A percentile compares a stretch with the other conserved stretches of the same genome.
phyloP scores from a whole-genome alignment of 2,329 filamentous ascomycete species.

The Colletotrichum ledebouriae region DNA sequence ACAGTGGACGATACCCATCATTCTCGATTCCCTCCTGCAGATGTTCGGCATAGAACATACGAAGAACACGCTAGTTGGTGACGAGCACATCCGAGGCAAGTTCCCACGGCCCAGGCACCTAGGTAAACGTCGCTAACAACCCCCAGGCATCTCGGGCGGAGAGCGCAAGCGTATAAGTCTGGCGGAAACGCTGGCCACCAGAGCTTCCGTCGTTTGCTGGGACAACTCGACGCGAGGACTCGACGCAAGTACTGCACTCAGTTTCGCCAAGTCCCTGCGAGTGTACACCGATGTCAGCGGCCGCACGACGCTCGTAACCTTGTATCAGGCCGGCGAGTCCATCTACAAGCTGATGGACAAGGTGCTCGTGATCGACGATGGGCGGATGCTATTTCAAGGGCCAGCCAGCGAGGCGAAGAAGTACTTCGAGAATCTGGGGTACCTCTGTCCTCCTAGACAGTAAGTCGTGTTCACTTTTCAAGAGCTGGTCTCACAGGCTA shows the following conservation, averaged over 20 bases:
- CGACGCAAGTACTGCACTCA: conserved; percentile 82
- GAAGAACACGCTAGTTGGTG: conserved; percentile 80
- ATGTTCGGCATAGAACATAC: conserved; percentile 87
- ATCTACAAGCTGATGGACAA: conserved; percentile 77
- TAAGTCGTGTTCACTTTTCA: conserved; percentile 58
- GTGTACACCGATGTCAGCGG: conserved; percentile 83
- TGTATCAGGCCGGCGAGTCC: conserved; percentile 60
- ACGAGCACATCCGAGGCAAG: conserved; percentile 75
- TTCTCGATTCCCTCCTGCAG: conserved; percentile 77
- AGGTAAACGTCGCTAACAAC: neutral
- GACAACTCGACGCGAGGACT: conserved; percentile 86
- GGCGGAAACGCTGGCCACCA: conserved; percentile 81
- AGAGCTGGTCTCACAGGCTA: too few species aligned
- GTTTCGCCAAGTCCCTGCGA: conserved; percentile 78
- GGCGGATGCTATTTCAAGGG: conserved; percentile 82
- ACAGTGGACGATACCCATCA: conserved; percentile 73
- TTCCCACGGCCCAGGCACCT: too few species aligned
- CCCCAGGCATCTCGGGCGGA: conserved; percentile 74
- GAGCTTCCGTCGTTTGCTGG: conserved; percentile 81
- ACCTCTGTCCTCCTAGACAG: conserved; percentile 61
- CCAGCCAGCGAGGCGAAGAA: conserved; percentile 73
- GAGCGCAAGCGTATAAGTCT: conserved; percentile 86
- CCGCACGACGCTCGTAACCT: conserved; percentile 61
- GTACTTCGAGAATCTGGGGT: conserved; percentile 84
- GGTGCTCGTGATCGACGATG: conserved; percentile 81